Conservation (phyloP, 2,329 filamentous ascomycete species). For the Fusarium anthophilum region DNA sequence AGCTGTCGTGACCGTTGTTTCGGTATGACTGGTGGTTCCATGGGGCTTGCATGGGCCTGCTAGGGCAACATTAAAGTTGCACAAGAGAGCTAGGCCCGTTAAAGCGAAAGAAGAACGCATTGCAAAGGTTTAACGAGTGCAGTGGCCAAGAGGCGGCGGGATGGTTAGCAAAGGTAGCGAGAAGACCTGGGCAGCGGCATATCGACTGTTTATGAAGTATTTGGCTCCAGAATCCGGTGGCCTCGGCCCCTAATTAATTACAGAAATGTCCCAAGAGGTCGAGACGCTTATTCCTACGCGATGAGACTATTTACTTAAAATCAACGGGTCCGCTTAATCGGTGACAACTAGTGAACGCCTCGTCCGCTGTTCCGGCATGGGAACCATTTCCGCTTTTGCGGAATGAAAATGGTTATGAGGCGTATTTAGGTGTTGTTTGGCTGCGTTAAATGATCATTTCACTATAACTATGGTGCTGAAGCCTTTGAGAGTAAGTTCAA, state of each 20-base stretch:
- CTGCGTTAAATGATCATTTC: background rate
- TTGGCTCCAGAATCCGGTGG: background rate
- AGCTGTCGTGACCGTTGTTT: background rate
- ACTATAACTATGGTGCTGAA: accelerated
- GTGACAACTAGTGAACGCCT: background rate
- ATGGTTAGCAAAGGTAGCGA: too few relatives aligned
- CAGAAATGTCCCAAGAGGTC: background rate
- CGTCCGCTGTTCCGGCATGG: background rate
- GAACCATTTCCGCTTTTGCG: background rate
- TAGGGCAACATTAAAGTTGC: background rate
- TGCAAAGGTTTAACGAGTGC: background rate
- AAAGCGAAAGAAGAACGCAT: slow-evolving; percentile 10
- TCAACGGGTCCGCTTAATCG: background rate
- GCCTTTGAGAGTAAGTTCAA: background rate
- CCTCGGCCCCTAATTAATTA: background rate
- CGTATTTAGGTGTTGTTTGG: background rate
- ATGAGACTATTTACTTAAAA: background rate
- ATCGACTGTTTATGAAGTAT: background rate
- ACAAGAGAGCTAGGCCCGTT: background rate
- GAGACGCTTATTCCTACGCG: background rate
- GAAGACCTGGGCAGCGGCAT: too few relatives aligned
- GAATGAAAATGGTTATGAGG: accelerated
- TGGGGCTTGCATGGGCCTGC: slow-evolving; percentile 12
- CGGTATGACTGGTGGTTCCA: background rate
- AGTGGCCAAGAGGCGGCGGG: background rate